Base-by-base conservation (phyloP, 306 rosid species). In the Argentina anserina region DNA sequence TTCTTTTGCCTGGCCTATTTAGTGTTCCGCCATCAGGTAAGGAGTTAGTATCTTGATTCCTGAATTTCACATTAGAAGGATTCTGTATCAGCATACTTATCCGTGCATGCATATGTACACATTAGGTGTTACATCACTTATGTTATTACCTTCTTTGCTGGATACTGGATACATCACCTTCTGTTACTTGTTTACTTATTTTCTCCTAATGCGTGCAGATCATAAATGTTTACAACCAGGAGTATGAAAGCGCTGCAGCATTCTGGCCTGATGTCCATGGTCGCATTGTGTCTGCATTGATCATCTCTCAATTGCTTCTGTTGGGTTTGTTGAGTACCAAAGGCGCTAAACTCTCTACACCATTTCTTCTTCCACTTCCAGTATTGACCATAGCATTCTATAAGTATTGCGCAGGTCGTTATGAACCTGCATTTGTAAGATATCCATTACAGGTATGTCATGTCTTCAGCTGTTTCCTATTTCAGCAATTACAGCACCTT, bases 181-280 rank as follows among this genome's bases (percentile, higher is more conserved):
- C 70, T 69, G 65, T 66, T 31, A 67, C 28, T 5, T 1, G 21
- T 45, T 21, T 0, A 7, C 9, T 26, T 71, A 33, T 52, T 26
- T 5, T 61, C 56, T 76, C 40, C 42, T 34, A 14, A 53, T 86
- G 89, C 96, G 47, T 86, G 89, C 96, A 94, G 99, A 87, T 94
- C 75, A 94, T 94, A 68, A 94, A 94, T 58, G 99, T 94, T 59
- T 94, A 94, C 65, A 89, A 91, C 81, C 99, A 94, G 84, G 81
- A 84, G 80, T 94, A 94, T 18, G 97, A 94, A 83, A 91, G 99
- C 37, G 93, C 73, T 3, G 99, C 99, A 1, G 96, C 97, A 58
- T 94, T 91, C 90, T 94, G 99, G 99, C 99, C 99, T 7, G 97
- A 88, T 82, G 99, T 94, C 73, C 96, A 91, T 72, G 76, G 85